Percentiles rank a stretch among this genome's conserved stretches.
Conservation (phyloP, 306 rosid genomes). For the Benincasa hispida region DNA sequence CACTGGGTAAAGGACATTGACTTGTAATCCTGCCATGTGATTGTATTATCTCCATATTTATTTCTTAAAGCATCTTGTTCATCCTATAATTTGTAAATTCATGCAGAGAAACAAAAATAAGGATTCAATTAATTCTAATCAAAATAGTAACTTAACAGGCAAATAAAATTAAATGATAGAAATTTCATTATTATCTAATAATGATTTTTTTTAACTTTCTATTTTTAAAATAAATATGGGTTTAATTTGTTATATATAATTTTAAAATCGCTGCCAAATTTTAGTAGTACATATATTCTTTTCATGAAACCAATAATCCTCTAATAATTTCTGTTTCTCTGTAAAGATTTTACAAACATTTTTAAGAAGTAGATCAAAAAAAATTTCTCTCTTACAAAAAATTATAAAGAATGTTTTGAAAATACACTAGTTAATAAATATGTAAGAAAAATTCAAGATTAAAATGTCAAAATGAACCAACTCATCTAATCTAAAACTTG, state of each 20-base stretch:
- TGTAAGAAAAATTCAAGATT: no score
- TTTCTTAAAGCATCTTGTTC: slow-evolving; percentile 53
- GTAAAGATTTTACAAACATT: background rate
- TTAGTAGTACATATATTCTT: background rate
- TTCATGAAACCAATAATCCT: no score
- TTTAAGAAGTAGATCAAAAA: background rate
- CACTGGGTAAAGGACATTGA: slow-evolving; percentile 88
- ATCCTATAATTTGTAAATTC: slow-evolving; percentile 32
- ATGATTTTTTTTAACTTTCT: background rate
- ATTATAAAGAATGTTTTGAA: background rate
- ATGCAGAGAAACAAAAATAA: background rate
- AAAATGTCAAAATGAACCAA: no score
- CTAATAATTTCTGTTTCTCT: no score
- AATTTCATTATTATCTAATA: background rate
- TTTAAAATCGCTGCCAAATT: background rate
- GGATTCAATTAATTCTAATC: background rate
- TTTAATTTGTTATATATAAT: background rate
- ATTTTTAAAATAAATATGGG: background rate
- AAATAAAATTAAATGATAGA: background rate
- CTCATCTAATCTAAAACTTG: no score
- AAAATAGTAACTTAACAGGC: background rate
- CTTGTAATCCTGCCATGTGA: slow-evolving; percentile 81
- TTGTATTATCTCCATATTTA: slow-evolving; percentile 31
- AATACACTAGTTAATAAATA: background rate
- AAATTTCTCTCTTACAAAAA: no score